phyloP scores from a whole-genome alignment of 495 filamentous ascomycete genomes.

The Cladorrhinum samala region DNA sequence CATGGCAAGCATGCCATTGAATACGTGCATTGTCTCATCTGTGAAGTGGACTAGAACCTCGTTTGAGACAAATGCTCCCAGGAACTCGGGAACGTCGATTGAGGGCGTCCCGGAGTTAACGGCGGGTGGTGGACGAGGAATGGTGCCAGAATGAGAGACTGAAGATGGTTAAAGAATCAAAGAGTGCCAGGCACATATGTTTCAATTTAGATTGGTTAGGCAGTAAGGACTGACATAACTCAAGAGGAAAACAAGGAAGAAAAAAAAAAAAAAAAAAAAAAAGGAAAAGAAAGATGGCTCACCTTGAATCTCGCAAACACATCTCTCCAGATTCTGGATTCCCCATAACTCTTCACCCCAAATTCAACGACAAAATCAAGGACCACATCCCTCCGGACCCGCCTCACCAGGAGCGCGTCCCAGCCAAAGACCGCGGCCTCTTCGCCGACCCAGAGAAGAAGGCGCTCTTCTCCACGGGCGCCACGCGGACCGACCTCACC shows the following conservation, averaged over 20 bases:
- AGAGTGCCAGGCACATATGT: no score
- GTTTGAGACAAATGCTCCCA: not conserved
- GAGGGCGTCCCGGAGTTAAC: not conserved
- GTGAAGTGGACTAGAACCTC: not conserved
- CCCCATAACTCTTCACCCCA: conserved; percentile 42
- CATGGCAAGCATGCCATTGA: conserved; percentile 2
- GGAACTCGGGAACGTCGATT: no score
- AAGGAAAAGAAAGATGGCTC: no score
- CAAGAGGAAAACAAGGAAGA: no score
- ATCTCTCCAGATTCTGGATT: conserved; percentile 35
- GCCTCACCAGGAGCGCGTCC: conserved; percentile 32
- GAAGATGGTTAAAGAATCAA: no score
- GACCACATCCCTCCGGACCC: conserved; percentile 42
- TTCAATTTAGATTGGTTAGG: no score
- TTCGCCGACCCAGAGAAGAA: conserved; percentile 49
- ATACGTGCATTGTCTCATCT: conserved; percentile 8
- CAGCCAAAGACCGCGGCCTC: conserved; percentile 42
- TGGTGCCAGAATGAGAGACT: not conserved
- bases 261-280: no score
- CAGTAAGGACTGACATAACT: no score
- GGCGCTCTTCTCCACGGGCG: conserved; percentile 36
- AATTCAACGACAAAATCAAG: conserved; percentile 54
- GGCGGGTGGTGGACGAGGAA: not conserved
- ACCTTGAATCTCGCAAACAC: conserved; percentile 31
- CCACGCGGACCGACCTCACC: conserved; percentile 42